These are phyloP conservation scores for Fusarium piperis DNA, from an alignment of 2,329 filamentous ascomycete genomes.

Conservation along the genomic window DNA sequence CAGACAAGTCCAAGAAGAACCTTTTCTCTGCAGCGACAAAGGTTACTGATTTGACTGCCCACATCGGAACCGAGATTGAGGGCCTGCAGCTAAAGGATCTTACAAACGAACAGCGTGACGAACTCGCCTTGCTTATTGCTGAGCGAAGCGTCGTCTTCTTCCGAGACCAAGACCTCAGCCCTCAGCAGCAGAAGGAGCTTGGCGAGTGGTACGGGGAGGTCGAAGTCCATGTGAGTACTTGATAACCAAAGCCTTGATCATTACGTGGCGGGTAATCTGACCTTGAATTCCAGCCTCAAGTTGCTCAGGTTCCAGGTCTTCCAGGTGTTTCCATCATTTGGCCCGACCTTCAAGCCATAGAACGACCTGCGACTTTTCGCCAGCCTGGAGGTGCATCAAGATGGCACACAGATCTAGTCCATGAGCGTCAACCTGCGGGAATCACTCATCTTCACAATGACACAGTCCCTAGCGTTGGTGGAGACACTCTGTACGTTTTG, in stretches of 20 bases:
- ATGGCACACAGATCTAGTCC: constrained; percentile 78
- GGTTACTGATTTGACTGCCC: constrained; percentile 68
- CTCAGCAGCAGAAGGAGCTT: constrained; percentile 70
- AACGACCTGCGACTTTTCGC: constrained; percentile 69
- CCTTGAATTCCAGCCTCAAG: constrained; percentile 65
- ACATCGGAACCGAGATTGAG: constrained; percentile 73
- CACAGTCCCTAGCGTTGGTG: constrained; percentile 70
- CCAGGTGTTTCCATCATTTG: constrained; percentile 74
- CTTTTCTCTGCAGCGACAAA: constrained; percentile 69
- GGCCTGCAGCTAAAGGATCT: constrained; percentile 71
- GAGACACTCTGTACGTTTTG: constrained; percentile 67
- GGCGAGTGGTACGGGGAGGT: constrained; percentile 72
- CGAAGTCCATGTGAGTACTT: constrained; percentile 69
- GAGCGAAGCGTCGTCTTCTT: constrained; percentile 75
- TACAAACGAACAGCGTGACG: constrained; percentile 67
- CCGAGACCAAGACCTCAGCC: constrained; percentile 68
- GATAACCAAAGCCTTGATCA: accelerated
- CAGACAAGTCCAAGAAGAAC: constrained; percentile 70
- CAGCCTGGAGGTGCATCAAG: constrained; percentile 72
- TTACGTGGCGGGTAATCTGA: background rate
- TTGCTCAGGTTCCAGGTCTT: constrained; percentile 74
- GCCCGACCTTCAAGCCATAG: constrained; percentile 73
- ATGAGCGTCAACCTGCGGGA: constrained; percentile 75
- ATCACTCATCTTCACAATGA: constrained; percentile 78
- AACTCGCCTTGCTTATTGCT: constrained; percentile 69